phyloP scores from a whole-genome alignment of 306 rosid genomes.

The Acacia acuminata region DNA sequence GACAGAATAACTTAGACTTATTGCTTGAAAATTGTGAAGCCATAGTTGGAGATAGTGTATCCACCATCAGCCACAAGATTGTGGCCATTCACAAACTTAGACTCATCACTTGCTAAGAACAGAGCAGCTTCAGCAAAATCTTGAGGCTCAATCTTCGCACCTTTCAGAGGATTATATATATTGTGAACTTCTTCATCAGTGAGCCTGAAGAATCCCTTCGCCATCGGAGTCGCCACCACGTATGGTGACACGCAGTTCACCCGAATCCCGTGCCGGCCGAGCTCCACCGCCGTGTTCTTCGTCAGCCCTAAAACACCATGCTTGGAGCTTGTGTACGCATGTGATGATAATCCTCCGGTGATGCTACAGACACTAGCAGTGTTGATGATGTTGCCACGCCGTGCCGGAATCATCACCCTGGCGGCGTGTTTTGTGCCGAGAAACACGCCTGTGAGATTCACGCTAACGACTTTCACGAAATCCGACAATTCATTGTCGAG shows the following conservation, averaged over 20 bases:
- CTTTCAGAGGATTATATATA: slow-evolving; percentile 10
- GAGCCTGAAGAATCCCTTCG: slow-evolving; percentile 27
- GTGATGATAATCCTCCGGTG: slow-evolving; percentile 31
- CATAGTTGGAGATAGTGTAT: slow-evolving; percentile 12
- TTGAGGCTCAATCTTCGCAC: neutral
- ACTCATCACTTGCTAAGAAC: slow-evolving; percentile 50
- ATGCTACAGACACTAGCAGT: slow-evolving; percentile 33
- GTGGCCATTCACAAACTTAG: slow-evolving; percentile 55
- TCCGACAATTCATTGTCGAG: too few relatives aligned
- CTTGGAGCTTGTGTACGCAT: neutral
- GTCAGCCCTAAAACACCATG: neutral
- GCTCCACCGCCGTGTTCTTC: neutral
- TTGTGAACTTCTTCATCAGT: slow-evolving; percentile 20
- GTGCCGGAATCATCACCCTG: slow-evolving; percentile 40
- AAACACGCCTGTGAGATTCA: neutral
- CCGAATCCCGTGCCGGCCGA: slow-evolving; percentile 50
- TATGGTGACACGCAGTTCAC: slow-evolving; percentile 54
- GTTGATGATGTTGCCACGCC: neutral
- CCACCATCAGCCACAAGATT: slow-evolving; percentile 62
- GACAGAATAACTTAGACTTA: neutral
- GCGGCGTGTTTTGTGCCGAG: slow-evolving; percentile 58
- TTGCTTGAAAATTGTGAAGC: slow-evolving; percentile 19
- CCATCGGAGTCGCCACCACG: slow-evolving; percentile 39
- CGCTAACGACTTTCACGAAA: too few relatives aligned
- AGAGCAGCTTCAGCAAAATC: slow-evolving; percentile 14